phyloP scores from a whole-genome alignment of 208 protist genomes.

The Crithidia sp. region DNA sequence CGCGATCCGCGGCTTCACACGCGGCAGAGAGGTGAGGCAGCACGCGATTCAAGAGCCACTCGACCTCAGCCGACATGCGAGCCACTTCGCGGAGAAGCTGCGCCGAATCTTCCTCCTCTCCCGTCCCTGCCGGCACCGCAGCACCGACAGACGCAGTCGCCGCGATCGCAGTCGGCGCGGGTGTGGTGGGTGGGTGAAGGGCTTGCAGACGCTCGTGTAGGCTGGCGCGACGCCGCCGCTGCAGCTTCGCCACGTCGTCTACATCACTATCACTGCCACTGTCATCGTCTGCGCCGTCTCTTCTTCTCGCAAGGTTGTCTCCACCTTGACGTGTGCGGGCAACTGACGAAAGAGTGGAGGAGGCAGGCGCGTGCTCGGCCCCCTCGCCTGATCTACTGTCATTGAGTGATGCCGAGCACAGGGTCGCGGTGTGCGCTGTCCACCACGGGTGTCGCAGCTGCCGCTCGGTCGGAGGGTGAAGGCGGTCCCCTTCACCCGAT shows the following conservation, averaged over 20 bases:
- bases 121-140: neutral
- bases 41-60: slow-evolving; percentile 16
- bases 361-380: neutral
- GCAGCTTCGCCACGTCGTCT: slow-evolving; percentile 9
- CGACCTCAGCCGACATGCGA: slow-evolving; percentile 22
- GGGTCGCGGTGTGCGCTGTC: neutral
- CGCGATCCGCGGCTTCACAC: neutral
- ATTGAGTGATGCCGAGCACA: neutral
- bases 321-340: neutral
- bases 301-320: neutral
- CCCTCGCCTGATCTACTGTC: neutral
- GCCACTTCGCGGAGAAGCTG: slow-evolving; percentile 13
- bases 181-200: neutral
- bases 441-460: neutral
- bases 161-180: neutral
- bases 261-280: neutral
- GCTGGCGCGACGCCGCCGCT: slow-evolving; percentile 13
- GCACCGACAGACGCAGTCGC: neutral
- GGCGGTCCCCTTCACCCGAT: slow-evolving; percentile 1
- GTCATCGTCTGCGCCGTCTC: neutral
- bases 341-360: neutral
- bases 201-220: neutral
- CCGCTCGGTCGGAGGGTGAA: slow-evolving; percentile 6
- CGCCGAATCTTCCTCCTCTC: neutral
- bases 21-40: slow-evolving; percentile 5